These are phyloP conservation scores for Phytophthora fragariae DNA, from an alignment of 352 stramenopile species.

Conservation along the genomic window DNA sequence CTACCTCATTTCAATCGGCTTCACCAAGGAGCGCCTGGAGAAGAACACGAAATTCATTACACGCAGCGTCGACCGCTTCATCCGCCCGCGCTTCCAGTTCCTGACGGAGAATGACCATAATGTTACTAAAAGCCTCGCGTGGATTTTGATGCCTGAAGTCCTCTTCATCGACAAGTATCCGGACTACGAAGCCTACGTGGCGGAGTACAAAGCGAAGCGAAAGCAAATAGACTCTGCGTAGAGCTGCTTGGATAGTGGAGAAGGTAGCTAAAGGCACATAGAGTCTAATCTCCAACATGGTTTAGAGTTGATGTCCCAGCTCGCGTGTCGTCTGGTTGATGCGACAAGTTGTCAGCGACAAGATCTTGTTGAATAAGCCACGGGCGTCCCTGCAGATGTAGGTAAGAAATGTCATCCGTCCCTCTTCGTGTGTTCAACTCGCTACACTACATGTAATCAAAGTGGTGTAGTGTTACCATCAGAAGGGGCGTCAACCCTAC, in stretches of 20 bases:
- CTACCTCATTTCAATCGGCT: constrained; percentile 44
- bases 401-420: constrained; percentile 36
- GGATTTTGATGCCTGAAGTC: constrained; percentile 38
- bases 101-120: constrained; percentile 11
- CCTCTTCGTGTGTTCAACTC: background rate
- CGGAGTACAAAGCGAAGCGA: constrained; percentile 8
- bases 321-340: background rate
- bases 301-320: background rate
- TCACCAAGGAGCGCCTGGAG: constrained; percentile 32
- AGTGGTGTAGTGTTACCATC: background rate
- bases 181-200: constrained; percentile 26
- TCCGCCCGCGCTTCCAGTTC: constrained; percentile 52
- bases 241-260: background rate
- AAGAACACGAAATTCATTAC: constrained; percentile 39
- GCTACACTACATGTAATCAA: background rate
- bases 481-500: constrained; percentile 24
- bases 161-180: constrained; percentile 41
- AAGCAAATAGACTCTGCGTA: background rate
- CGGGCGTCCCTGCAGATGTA: background rate
- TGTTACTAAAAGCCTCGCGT: constrained; percentile 23
- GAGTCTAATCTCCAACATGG: background rate
- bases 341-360: constrained; percentile 2
- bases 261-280: background rate
- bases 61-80: constrained; percentile 47
- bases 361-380: constrained; percentile 1